These are phyloP conservation scores for Solanum pennellii DNA, from an alignment of 257 asterid species.

Conservation along the genomic window DNA sequence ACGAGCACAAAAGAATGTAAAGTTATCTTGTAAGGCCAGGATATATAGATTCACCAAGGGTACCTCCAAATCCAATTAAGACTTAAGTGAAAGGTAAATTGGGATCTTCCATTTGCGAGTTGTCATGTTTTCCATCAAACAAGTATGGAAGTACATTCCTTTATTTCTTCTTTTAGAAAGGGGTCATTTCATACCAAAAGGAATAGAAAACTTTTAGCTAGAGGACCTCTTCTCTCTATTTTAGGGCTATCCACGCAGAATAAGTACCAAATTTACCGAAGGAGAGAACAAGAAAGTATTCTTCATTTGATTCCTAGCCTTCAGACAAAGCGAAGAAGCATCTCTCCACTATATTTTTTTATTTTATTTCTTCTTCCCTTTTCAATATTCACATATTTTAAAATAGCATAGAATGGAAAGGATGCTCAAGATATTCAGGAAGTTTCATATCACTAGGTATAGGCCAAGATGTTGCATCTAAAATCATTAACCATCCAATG, in stretches of 20 bases:
- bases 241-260: slow-evolving; percentile 39
- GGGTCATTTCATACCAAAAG: slow-evolving; percentile 32
- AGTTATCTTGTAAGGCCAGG: slow-evolving; percentile 3
- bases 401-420: not conserved
- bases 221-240: slow-evolving; percentile 29
- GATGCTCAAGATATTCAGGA: not conserved
- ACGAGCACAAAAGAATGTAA: not conserved
- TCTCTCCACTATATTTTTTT: slow-evolving; percentile 6
- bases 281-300: slow-evolving; percentile 64
- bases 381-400: not conserved
- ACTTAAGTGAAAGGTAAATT: slow-evolving; percentile 15
- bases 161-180: slow-evolving; percentile 18
- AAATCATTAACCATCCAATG: not conserved
- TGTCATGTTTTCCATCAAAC: slow-evolving; percentile 25
- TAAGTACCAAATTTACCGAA: slow-evolving; percentile 53
- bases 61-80: slow-evolving; percentile 22
- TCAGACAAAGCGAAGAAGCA: slow-evolving; percentile 53
- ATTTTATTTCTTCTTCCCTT: not conserved
- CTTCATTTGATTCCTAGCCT: slow-evolving; percentile 51
- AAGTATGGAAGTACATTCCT: slow-evolving; percentile 38
- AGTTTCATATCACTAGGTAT: not conserved
- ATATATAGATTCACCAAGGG: slow-evolving; percentile 19
- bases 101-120: slow-evolving; percentile 23
- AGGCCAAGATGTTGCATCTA: not conserved
- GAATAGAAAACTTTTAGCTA: slow-evolving; percentile 26